Evolutionary conservation across 2,329 filamentous ascomycete genomes (phyloP), one percentile per base, ranked within the genome.

Genomic region (Xylaria sp.): DNA sequence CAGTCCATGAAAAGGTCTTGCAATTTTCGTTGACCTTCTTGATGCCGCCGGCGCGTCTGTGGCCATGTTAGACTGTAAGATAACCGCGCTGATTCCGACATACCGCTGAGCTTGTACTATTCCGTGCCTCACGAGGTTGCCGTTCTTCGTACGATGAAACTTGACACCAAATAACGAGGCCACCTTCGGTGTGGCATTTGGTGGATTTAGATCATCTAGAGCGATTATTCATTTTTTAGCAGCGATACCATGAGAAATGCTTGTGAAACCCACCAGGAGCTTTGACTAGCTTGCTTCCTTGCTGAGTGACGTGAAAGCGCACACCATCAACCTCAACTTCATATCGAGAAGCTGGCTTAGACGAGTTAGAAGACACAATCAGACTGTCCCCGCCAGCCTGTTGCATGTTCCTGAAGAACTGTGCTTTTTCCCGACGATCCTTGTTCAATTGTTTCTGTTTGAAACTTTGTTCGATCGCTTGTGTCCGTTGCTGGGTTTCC

Each of bases 91-190:
- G 67, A 73, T 64, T 66, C 36, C 15, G 59, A 86, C 89, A 81
- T 88, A 95, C 92, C 88, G 90, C 80, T 93, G 91, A 71, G 90
- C 89, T 78, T 90, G 90, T 68, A 95, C 87, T 65, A 93, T 85
- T 71, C 92, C 90, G 75, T 92, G 87, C 64, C 93, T 91, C 76
- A 94, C 91, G 31, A 97, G 87, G 74, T 97, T 97, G 70, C 94
- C 94, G 74, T 91, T 92, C 79, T 95, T 97, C 80, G 93, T 97
- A 73, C 94, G 88, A 75, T 93, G 87, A 78, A 97, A 97, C 72
- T 88, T 89, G 75, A 97, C 92, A 49, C 93, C 93, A 61, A 91
- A 92, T 69, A 97, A 83, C 6, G 84, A 82, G 48, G 90, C 86
- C 71, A 86, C 87, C 80, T 94, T 96, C 0, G 94, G 94, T 2